Conservation (phyloP, 495 filamentous ascomycete genomes). For the Talaromyces adpressus region DNA sequence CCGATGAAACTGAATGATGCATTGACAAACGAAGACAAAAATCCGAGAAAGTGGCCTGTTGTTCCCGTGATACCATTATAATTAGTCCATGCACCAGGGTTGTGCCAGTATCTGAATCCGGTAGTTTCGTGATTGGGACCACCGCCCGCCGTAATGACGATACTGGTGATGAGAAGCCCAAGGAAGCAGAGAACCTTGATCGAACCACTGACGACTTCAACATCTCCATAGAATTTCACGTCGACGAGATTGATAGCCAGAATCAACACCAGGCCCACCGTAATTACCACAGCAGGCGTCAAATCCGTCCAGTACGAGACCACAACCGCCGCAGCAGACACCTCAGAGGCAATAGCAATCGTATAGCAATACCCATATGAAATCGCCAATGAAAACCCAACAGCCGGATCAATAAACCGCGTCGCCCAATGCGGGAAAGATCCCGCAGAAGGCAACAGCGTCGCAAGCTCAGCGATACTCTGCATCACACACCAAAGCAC, state of each 20-base stretch:
- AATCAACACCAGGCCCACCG: slow-evolving; percentile 63
- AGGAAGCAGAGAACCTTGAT: slow-evolving; percentile 72
- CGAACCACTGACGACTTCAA: slow-evolving; percentile 66
- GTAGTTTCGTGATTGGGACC: slow-evolving; percentile 54
- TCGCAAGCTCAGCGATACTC: slow-evolving; percentile 61
- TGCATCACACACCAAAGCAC: slow-evolving; percentile 49
- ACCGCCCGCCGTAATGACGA: slow-evolving; percentile 62
- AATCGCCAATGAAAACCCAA: slow-evolving; percentile 65
- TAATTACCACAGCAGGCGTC: slow-evolving; percentile 59
- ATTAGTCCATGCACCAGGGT: slow-evolving; percentile 59
- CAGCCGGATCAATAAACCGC: slow-evolving; percentile 59
- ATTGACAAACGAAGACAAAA: slow-evolving; percentile 33
- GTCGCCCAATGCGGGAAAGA: slow-evolving; percentile 67
- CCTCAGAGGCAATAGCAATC: slow-evolving; percentile 60
- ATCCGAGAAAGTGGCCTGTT: slow-evolving; percentile 34
- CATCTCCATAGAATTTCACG: slow-evolving; percentile 62
- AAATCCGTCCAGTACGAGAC: slow-evolving; percentile 63
- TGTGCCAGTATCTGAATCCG: slow-evolving; percentile 67
- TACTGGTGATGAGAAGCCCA: slow-evolving; percentile 58
- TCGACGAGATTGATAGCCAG: slow-evolving; percentile 59
- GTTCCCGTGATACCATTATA: slow-evolving; percentile 17
- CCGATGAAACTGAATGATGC: slow-evolving; percentile 45
- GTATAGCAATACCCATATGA: slow-evolving; percentile 33
- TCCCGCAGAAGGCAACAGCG: slow-evolving; percentile 67
- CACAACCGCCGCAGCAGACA: slow-evolving; percentile 60